Evolutionary conservation across 257 asterid species (phyloP).

Genomic region (Haberlea rhodopensis): DNA sequence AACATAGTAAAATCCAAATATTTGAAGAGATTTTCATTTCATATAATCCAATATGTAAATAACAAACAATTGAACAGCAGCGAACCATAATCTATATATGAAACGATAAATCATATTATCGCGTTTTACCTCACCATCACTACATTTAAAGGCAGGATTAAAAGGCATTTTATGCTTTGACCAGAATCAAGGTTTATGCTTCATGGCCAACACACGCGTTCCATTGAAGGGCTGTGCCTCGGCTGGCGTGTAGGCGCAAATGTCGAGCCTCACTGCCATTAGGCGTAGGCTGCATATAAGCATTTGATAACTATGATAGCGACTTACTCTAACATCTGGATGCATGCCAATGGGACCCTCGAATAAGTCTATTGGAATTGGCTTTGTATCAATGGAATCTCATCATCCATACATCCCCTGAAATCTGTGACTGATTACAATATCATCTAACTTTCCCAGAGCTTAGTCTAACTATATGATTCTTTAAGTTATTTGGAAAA

Average conservation of each 20-base stretch:
- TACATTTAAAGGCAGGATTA: background rate
- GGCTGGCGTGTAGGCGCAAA: background rate
- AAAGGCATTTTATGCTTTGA: background rate
- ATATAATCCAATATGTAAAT: too few species aligned
- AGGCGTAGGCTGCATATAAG: background rate
- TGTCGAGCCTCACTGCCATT: background rate
- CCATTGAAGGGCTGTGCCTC: background rate
- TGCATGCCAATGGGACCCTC: too few species aligned
- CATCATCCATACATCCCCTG: background rate
- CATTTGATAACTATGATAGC: background rate
- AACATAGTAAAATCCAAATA: too few species aligned
- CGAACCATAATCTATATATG: too few species aligned
- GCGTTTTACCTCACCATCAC: background rate
- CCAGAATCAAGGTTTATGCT: background rate
- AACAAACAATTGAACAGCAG: too few species aligned
- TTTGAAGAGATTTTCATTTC: too few species aligned
- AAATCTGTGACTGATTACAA: background rate
- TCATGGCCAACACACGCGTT: background rate
- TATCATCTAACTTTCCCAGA: constrained; percentile 6
- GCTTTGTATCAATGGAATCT: too few species aligned
- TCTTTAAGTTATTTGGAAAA: background rate
- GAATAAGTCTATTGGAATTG: too few species aligned
- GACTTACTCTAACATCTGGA: background rate
- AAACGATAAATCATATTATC: too few species aligned
- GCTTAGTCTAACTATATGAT: background rate